Percentiles rank a stretch among this genome's conserved stretches.
Conservation (phyloP, 2,329 filamentous ascomycete genomes). For the Chaetomium olivaceum region DNA sequence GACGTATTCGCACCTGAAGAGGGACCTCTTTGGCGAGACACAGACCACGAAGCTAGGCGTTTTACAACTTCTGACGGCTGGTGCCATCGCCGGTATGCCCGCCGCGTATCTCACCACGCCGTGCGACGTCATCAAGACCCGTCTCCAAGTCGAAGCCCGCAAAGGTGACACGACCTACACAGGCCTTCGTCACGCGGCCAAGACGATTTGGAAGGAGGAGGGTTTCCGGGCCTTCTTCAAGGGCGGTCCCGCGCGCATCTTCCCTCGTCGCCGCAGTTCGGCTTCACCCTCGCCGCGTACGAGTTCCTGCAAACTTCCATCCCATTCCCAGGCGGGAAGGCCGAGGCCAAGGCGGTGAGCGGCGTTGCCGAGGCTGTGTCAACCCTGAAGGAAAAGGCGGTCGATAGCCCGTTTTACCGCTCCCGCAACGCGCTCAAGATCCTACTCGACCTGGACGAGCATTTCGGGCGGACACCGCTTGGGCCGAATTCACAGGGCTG, state of each 20-base stretch:
- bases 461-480: constrained; percentile 77
- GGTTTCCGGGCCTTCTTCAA: constrained; percentile 98
- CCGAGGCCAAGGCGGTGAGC: constrained; percentile 51
- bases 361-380: constrained; percentile 65
- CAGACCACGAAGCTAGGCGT: constrained; percentile 84
- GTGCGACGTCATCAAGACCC: constrained; percentile 98
- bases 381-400: constrained; percentile 62
- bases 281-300: constrained; percentile 94
- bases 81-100: constrained; percentile 91
- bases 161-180: constrained; percentile 92
- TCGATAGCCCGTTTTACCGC: constrained; percentile 54
- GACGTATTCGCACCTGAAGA: constrained; percentile 91
- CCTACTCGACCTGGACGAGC: constrained; percentile 89
- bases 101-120: constrained; percentile 94
- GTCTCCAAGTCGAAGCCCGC: constrained; percentile 93
- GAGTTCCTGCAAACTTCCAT: constrained; percentile 82
- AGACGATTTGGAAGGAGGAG: constrained; percentile 83
- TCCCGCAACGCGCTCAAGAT: constrained; percentile 94
- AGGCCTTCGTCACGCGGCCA: constrained; percentile 80
- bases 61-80: constrained; percentile 86
- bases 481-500: constrained; percentile 52
- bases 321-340: constrained; percentile 67
- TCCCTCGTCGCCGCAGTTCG: constrained; percentile 95
- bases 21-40: constrained; percentile 89
- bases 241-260: constrained; percentile 90